Percentiles rank a stretch among this genome's conserved stretches.
Conservation (phyloP, 306 rosid genomes). For the Pyrus communis region DNA sequence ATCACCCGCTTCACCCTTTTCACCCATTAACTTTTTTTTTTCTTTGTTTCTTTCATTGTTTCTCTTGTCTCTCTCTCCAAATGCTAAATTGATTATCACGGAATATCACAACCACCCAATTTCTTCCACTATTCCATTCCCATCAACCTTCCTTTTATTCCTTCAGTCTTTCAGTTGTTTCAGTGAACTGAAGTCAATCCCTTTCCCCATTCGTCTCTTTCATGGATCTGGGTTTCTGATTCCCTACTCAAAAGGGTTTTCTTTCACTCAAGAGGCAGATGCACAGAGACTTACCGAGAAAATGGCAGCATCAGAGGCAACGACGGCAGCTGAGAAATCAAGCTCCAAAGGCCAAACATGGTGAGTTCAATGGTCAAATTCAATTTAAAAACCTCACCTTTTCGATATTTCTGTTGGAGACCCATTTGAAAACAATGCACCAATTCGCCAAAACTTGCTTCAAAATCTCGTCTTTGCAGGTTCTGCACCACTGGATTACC, state of each 20-base stretch:
- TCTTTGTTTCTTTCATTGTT: neutral
- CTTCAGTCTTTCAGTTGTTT: neutral
- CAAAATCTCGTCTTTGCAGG: slow-evolving; percentile 30
- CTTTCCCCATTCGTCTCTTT: neutral
- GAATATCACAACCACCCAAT: slow-evolving; percentile 35
- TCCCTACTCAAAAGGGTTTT: neutral
- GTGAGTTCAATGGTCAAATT: slow-evolving; percentile 24
- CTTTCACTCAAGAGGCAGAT: neutral
- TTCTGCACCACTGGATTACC: slow-evolving; percentile 95
- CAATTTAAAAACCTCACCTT: neutral
- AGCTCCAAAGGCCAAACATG: slow-evolving; percentile 91
- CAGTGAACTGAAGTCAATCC: slow-evolving; percentile 9
- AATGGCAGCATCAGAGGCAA: slow-evolving; percentile 40
- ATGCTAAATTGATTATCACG: slow-evolving; percentile 25
- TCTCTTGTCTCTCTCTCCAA: neutral
- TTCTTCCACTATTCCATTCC: slow-evolving; percentile 17
- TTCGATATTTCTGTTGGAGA: neutral
- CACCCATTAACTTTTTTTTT: too few species aligned
- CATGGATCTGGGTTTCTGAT: slow-evolving; percentile 26
- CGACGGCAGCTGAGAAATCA: slow-evolving; percentile 33
- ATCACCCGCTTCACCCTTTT: too few species aligned
- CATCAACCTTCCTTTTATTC: slow-evolving; percentile 9
- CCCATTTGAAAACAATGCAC: neutral
- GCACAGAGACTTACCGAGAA: slow-evolving; percentile 4
- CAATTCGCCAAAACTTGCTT: neutral